Evolutionary conservation across 805 yeast species (phyloP).

Genomic region (Ogataea glucozyma): DNA sequence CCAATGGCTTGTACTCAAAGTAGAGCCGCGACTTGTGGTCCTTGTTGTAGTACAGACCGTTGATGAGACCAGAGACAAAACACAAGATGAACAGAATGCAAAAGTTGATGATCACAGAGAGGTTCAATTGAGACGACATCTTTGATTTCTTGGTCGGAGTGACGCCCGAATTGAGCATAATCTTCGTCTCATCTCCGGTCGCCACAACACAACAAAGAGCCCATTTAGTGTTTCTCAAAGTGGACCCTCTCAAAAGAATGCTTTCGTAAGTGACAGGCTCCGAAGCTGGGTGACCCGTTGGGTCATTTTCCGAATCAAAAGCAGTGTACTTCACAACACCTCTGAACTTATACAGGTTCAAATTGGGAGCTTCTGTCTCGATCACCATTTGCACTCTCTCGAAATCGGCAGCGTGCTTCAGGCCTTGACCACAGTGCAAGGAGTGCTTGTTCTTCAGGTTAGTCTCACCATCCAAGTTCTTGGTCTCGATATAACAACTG

Average conservation of each 20-base stretch:
- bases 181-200: constrained; percentile 75
- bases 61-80: constrained; percentile 66
- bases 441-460: constrained; percentile 63
- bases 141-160: constrained; percentile 74
- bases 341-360: constrained; percentile 61
- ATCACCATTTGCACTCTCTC: constrained; percentile 58
- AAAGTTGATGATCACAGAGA: constrained; percentile 66
- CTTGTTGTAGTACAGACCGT: constrained; percentile 60
- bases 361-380: constrained; percentile 73
- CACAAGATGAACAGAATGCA: constrained; percentile 60
- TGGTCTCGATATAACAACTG: constrained; percentile 67
- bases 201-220: constrained; percentile 71
- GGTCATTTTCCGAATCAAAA: constrained; percentile 34
- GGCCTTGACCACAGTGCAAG: constrained; percentile 51
- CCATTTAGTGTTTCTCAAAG: constrained; percentile 76
- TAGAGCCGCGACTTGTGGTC: constrained; percentile 45
- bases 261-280: constrained; percentile 67
- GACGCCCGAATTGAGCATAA: constrained; percentile 74
- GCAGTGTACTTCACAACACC: constrained; percentile 61
- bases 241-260: constrained; percentile 68
- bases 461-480: constrained; percentile 75
- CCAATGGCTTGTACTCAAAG: constrained; percentile 65
- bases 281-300: constrained; percentile 33
- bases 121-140: constrained; percentile 64
- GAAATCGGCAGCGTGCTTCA: constrained; percentile 60